phyloP scores from a whole-genome alignment of 192 early-diverging fungal species.

The Glomus cerebriforme region DNA sequence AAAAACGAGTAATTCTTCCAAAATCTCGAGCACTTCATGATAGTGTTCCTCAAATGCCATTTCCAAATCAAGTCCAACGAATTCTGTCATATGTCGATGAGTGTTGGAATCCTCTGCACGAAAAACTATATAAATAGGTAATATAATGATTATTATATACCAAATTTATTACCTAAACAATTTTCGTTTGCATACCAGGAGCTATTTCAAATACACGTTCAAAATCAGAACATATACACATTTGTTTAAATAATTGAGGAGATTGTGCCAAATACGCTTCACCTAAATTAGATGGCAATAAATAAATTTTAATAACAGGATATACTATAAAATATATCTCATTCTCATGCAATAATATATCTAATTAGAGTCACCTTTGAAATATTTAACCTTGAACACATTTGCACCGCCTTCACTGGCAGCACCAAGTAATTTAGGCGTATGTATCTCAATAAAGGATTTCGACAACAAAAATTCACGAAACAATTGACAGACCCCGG shows the following conservation, averaged over 20 bases:
- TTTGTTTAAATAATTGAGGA: slow-evolving; percentile 99
- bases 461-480: slow-evolving; percentile 85
- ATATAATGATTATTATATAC: neutral
- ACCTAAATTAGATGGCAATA: slow-evolving; percentile 37
- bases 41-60: slow-evolving; percentile 99
- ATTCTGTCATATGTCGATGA: slow-evolving; percentile 99
- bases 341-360: slow-evolving; percentile 13
- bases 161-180: neutral
- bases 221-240: slow-evolving; percentile 96
- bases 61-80: slow-evolving; percentile 97
- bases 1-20: slow-evolving; percentile 90
- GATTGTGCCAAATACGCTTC: slow-evolving; percentile 95
- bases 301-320: neutral
- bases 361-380: slow-evolving; percentile 68
- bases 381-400: slow-evolving; percentile 97
- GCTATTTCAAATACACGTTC: slow-evolving; percentile 98
- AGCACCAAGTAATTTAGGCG: slow-evolving; percentile 94
- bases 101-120: slow-evolving; percentile 97
- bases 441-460: slow-evolving; percentile 94
- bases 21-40: slow-evolving; percentile 94
- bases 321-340: neutral
- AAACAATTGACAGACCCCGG: slow-evolving; percentile 91
- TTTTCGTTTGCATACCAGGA: slow-evolving; percentile 38
- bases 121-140: slow-evolving; percentile 68
- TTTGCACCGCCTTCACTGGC: slow-evolving; percentile 97